phyloP scores from a whole-genome alignment of 2,329 filamentous ascomycete genomes.

The Ascosphaera pollenicola region DNA sequence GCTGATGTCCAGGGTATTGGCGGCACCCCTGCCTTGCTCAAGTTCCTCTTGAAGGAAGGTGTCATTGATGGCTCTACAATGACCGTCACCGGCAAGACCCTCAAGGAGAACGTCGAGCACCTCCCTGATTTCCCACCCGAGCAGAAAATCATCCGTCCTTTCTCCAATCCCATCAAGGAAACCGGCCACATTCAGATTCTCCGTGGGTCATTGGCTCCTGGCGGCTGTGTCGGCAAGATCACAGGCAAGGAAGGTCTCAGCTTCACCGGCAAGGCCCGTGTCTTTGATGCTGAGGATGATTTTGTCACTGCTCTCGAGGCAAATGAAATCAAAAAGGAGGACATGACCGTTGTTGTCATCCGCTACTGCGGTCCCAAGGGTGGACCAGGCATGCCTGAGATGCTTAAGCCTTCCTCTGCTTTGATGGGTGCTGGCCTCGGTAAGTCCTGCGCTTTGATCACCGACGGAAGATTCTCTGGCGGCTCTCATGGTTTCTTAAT shows the following conservation, averaged over 20 bases:
- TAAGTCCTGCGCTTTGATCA: slow-evolving; percentile 48
- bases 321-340: slow-evolving; percentile 49
- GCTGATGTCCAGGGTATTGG: slow-evolving; percentile 34
- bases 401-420: slow-evolving; percentile 48
- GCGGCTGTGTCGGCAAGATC: slow-evolving; percentile 52
- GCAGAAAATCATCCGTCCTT: slow-evolving; percentile 46
- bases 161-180: slow-evolving; percentile 46
- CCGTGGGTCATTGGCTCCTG: slow-evolving; percentile 44
- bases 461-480: slow-evolving; percentile 61
- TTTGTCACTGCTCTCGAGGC: slow-evolving; percentile 46
- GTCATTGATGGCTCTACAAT: slow-evolving; percentile 36
- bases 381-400: slow-evolving; percentile 53
- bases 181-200: slow-evolving; percentile 56
- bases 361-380: slow-evolving; percentile 54
- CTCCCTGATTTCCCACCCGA: slow-evolving; percentile 41
- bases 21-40: slow-evolving; percentile 34
- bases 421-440: slow-evolving; percentile 55
- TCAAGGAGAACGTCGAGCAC: slow-evolving; percentile 35
- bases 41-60: slow-evolving; percentile 34
- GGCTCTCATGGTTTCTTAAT: slow-evolving; percentile 27
- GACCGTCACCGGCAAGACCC: slow-evolving; percentile 36
- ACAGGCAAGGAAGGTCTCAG: slow-evolving; percentile 50
- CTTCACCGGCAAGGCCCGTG: slow-evolving; percentile 47
- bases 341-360: slow-evolving; percentile 57
- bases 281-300: slow-evolving; percentile 46